Percentiles rank a stretch among this genome's conserved stretches.
Evolutionary conservation across 1,139 yeast genomes (phyloP).

Genomic region (Yamadazyma friedrichii): DNA sequence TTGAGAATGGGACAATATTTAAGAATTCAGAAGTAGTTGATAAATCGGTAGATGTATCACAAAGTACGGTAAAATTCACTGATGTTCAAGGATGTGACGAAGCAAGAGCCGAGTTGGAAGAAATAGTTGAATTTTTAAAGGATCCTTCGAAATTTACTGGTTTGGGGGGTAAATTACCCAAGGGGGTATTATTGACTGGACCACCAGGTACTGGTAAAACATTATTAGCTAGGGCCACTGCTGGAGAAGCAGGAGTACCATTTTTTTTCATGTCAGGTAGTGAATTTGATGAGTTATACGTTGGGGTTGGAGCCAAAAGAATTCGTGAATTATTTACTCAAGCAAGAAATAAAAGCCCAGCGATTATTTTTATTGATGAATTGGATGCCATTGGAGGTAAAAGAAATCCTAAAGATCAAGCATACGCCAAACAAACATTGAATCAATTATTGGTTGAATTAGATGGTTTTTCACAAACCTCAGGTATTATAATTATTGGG

Average conservation of each 20-base stretch:
- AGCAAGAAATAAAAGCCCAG: slow-evolving; percentile 95
- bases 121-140: slow-evolving; percentile 91
- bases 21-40: slow-evolving; percentile 75
- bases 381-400: slow-evolving; percentile 98
- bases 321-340: slow-evolving; percentile 90
- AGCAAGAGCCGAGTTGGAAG: slow-evolving; percentile 95
- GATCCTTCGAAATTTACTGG: slow-evolving; percentile 97
- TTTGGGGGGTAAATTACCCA: slow-evolving; percentile 94
- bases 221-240: slow-evolving; percentile 93
- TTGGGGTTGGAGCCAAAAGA: slow-evolving; percentile 98
- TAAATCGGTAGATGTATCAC: slow-evolving; percentile 77
- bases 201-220: slow-evolving; percentile 99
- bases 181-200: slow-evolving; percentile 94
- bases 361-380: slow-evolving; percentile 94
- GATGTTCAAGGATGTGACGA: slow-evolving; percentile 99
- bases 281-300: slow-evolving; percentile 95
- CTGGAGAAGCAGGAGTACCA: slow-evolving; percentile 99
- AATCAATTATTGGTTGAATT: slow-evolving; percentile 94
- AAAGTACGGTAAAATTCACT: slow-evolving; percentile 81
- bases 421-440: slow-evolving; percentile 94
- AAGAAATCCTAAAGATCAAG: slow-evolving; percentile 96
- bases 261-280: slow-evolving; percentile 98
- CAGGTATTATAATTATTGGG: slow-evolving; percentile 93
- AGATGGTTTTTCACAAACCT: slow-evolving; percentile 92
- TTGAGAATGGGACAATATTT: slow-evolving; percentile 82